A percentile compares a stretch with the other conserved stretches of the same genome.
These are phyloP conservation scores for Whalleya microplaca DNA, from an alignment of 2,329 filamentous ascomycete species.

Conservation along the genomic window DNA sequence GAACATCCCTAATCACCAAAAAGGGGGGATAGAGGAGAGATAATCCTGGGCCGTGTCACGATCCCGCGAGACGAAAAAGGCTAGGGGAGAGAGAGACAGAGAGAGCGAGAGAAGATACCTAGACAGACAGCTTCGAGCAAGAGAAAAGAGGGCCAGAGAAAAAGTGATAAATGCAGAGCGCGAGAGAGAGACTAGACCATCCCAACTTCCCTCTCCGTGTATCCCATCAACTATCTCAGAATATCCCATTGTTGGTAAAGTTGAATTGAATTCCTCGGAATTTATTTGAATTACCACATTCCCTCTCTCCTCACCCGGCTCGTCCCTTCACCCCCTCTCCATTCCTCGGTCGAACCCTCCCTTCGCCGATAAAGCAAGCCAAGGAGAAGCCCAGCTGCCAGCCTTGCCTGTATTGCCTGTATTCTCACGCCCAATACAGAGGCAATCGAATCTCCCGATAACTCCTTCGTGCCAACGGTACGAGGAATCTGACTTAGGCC, in stretches of 20 bases:
- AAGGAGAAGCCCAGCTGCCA: constrained; percentile 29
- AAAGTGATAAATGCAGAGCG: constrained; percentile 30
- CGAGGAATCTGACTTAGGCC: constrained; percentile 41
- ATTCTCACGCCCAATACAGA: constrained; percentile 14
- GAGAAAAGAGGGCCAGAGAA: neutral
- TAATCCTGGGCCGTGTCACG: constrained; percentile 27
- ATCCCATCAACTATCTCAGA: constrained; percentile 29
- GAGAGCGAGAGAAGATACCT: constrained; percentile 14
- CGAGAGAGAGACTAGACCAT: constrained; percentile 28
- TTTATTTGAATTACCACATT: constrained; percentile 34
- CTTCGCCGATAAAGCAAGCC: constrained; percentile 23
- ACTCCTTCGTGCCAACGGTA: constrained; percentile 35
- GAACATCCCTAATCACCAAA: constrained; percentile 46
- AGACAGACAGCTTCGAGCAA: no score
- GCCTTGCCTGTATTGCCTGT: constrained; percentile 27
- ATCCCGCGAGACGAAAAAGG: constrained; percentile 29
- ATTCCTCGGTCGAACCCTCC: constrained; percentile 35
- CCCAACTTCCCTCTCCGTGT: constrained; percentile 30
- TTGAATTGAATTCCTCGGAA: constrained; percentile 37
- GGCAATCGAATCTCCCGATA: constrained; percentile 28
- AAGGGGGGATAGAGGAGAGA: constrained; percentile 42
- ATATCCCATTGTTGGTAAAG: constrained; percentile 34
- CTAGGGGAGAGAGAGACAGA: constrained; percentile 29
- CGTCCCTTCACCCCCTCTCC: constrained; percentile 21
- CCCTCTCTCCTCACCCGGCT: constrained; percentile 30